A percentile compares a stretch with the other conserved stretches of the same genome.
Evolutionary conservation across 257 asterid genomes (phyloP).

Genomic region (Leonotis leonurus): DNA sequence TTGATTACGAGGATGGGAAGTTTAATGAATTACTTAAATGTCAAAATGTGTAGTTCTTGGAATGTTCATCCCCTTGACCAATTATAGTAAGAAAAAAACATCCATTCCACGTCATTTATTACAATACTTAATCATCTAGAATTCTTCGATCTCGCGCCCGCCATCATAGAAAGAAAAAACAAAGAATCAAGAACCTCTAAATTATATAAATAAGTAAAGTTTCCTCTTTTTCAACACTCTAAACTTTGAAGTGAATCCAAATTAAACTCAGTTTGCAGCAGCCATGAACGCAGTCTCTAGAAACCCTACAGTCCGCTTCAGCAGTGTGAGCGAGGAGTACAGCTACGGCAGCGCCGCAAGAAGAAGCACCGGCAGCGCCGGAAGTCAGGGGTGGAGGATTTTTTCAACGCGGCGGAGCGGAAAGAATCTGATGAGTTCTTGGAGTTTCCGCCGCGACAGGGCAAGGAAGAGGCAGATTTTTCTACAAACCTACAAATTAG

Average conservation of each 20-base stretch:
- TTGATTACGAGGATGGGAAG: too few relatives aligned
- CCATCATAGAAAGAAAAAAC: conserved; percentile 19
- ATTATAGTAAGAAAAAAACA: background rate
- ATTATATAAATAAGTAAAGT: background rate
- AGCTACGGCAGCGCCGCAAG: background rate
- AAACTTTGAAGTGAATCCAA: background rate
- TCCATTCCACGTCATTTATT: background rate
- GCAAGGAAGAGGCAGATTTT: conserved; percentile 46
- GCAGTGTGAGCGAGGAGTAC: conserved; percentile 9
- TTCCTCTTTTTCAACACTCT: background rate
- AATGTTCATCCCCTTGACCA: conserved; percentile 8
- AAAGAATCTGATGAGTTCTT: conserved; percentile 32
- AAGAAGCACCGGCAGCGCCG: conserved; percentile 5
- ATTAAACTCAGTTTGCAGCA: background rate
- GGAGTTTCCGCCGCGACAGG: conserved; percentile 38
- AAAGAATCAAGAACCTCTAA: background rate
- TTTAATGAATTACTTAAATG: too few relatives aligned
- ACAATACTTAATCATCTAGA: background rate
- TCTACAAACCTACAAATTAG: conserved; percentile 44
- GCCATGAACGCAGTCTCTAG: conserved; percentile 28
- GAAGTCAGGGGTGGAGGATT: conserved; percentile 27
- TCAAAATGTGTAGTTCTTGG: background rate
- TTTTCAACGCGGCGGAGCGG: conserved; percentile 29
- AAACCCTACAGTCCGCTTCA: conserved; percentile 30
- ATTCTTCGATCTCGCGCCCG: conserved; percentile 21